These are phyloP conservation scores for Chlamydomonas sp. DNA, from an alignment of 139 green algal genomes.

Conservation along the genomic window DNA sequence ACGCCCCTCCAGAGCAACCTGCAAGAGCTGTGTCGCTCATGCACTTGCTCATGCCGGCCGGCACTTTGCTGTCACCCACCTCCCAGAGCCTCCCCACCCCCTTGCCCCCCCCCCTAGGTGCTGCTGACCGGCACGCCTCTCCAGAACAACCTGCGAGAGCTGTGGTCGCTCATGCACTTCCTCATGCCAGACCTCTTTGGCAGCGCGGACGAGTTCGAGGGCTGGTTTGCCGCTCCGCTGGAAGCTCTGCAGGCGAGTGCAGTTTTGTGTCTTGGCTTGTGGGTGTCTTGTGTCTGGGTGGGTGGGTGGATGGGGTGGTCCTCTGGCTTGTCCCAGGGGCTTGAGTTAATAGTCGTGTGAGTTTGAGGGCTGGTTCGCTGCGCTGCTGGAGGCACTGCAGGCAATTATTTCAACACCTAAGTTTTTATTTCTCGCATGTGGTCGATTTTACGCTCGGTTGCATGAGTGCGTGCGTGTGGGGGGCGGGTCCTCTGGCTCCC, in stretches of 20 bases:
- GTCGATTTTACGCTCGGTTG: too few relatives aligned
- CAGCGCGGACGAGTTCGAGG: constrained; percentile 52
- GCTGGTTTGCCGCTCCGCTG: constrained; percentile 31
- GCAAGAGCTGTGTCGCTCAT: constrained; percentile 82
- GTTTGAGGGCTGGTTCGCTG: constrained; percentile 40
- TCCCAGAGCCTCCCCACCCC: constrained; percentile 17
- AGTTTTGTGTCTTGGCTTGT: too few relatives aligned
- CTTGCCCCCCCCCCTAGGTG: neutral
- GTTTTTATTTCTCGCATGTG: too few relatives aligned
- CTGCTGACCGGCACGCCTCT: constrained; percentile 66
- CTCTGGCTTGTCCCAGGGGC: too few relatives aligned
- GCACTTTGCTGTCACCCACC: neutral
- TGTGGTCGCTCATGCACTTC: constrained; percentile 94
- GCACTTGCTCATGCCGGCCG: constrained; percentile 76
- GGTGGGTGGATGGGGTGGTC: too few relatives aligned
- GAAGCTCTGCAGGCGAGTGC: constrained; percentile 14
- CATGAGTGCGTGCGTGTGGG: too few relatives aligned
- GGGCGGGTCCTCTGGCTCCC: too few relatives aligned
- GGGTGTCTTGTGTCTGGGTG: too few relatives aligned
- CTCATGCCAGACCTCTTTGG: constrained; percentile 81
- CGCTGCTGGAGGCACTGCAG: constrained; percentile 21
- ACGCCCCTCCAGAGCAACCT: constrained; percentile 84
- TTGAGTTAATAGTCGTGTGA: too few relatives aligned
- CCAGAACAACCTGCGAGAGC: constrained; percentile 74
- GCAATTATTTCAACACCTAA: too few relatives aligned